Evolutionary conservation across 1,284 basidiomycete species (phyloP), one percentile per base, ranked within the genome.

Genomic region (Tilletiaria anomala): DNA sequence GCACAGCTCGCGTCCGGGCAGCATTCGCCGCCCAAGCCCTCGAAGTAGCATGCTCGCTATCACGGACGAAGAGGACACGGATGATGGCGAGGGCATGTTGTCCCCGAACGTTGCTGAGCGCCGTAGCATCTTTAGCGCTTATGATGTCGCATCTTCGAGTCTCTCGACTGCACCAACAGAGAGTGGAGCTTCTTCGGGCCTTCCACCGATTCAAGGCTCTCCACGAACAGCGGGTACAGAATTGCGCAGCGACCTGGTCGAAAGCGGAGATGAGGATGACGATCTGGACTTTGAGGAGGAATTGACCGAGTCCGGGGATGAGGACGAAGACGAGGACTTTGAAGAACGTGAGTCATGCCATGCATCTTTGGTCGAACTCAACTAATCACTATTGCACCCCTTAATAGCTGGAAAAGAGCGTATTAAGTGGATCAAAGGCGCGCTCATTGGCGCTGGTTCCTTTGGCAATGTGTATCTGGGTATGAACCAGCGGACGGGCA

Each of bases 371-470:
- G 54, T 4, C n/a, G n/a, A 10, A 6, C 35, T 5, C 6, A 18
- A 8, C 35, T 36, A 65, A 61, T 21, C 61, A 29, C 10, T 19
- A 14, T 22, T 6, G n/a, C 24, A 14, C 15, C 15, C 10, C 6
- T 26, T 10, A 12, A 5, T 17, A 39, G 26, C 23, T 12, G 23
- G 37, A 3, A 39, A 29, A 17, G 37, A 20, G 12, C 26, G 37
- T 10, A 10, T 83, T 67, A 93, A 94, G 69, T 99, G 93, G 93
- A 89, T 96, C 71, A 94, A 93, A 58, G 93, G 93, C 39, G 91
- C 91, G 3, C 76, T 97, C 49, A 96, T 99, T 55, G 93, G 93
- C 43, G 83, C 86, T 17, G 93, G 93, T 1, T 65, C 61, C 6
- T 65, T 65, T 26, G 63, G 62, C 24, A 64, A 67, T 26, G 68